phyloP scores from a whole-genome alignment of 768 basidiomycete species.

The Termitomyces sp. region DNA sequence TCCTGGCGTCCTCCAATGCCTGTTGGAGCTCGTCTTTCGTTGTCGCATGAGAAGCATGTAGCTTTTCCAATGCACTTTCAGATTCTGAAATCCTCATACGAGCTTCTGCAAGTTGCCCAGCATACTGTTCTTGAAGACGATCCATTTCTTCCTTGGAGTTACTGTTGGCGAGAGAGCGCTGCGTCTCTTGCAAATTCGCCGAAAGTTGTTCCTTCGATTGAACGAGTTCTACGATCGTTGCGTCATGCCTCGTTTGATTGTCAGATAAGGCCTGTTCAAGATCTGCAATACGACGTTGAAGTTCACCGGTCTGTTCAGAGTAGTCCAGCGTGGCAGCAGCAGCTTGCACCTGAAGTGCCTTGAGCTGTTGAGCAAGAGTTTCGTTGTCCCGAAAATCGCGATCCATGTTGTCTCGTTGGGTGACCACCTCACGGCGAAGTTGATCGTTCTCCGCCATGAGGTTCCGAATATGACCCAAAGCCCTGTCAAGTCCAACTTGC shows the following conservation, averaged over 20 bases:
- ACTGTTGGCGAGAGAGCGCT: slow-evolving; percentile 16
- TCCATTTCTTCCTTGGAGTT: slow-evolving; percentile 22
- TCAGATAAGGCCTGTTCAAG: slow-evolving; percentile 14
- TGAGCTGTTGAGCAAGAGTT: slow-evolving; percentile 8
- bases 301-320: slow-evolving; percentile 11
- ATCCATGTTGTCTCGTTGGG: slow-evolving; percentile 3
- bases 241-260: slow-evolving; percentile 18
- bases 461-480: slow-evolving; percentile 1
- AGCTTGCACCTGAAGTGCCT: slow-evolving; percentile 10
- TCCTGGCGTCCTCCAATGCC: slow-evolving; percentile 23
- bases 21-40: slow-evolving; percentile 27
- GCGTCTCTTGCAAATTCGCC: slow-evolving; percentile 20
- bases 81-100: slow-evolving; percentile 30
- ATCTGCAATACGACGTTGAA: slow-evolving; percentile 18
- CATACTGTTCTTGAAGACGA: slow-evolving; percentile 28
- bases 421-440: slow-evolving; percentile 4
- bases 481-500: slow-evolving; percentile 9
- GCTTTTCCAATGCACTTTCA: slow-evolving; percentile 26
- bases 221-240: slow-evolving; percentile 20
- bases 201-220: slow-evolving; percentile 22
- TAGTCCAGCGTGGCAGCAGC: slow-evolving; percentile 11
- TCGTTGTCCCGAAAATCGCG: background rate
- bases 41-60: slow-evolving; percentile 26
- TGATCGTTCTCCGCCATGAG: slow-evolving; percentile 3
- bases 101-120: slow-evolving; percentile 29